phyloP scores from a whole-genome alignment of 2,329 filamentous ascomycete species.

The Clonostachys sp. region DNA sequence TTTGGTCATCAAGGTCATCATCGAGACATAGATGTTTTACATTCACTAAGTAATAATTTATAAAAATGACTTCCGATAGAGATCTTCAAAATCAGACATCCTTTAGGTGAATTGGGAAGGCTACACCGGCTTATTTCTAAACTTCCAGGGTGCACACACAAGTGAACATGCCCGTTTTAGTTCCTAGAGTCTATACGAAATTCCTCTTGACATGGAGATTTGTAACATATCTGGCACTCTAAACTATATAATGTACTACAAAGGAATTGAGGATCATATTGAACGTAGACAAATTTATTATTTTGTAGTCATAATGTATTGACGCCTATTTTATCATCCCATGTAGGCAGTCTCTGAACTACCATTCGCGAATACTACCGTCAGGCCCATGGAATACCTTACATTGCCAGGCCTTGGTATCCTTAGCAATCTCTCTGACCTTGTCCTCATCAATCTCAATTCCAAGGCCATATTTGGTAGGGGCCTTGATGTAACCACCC shows the following conservation, averaged over 20 bases:
- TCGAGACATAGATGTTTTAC: conserved; percentile 5
- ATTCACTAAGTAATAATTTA: background rate
- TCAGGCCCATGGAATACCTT: conserved; percentile 64
- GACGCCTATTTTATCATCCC: background rate
- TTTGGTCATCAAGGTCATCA: conserved; percentile 10
- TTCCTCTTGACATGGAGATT: no score
- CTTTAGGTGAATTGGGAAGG: no score
- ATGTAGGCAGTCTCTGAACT: conserved; percentile 7
- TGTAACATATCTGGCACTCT: no score
- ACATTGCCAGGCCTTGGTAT: conserved; percentile 56
- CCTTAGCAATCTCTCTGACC: conserved; percentile 51
- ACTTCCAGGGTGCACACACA: no score
- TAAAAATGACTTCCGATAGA: background rate
- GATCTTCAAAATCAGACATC: background rate
- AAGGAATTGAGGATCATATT: no score
- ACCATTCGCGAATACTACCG: conserved; percentile 65
- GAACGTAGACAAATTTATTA: background rate
- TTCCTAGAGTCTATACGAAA: no score
- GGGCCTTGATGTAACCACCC: conserved; percentile 55
- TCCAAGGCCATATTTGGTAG: conserved; percentile 54
- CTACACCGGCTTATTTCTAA: no score
- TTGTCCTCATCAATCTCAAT: conserved; percentile 66
- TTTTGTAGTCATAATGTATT: background rate
- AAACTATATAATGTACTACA: no score
- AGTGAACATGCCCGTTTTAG: no score